Base-by-base conservation (phyloP, 2,329 filamentous ascomycete genomes). In the Stachybotrys chlorohalonatus region DNA sequence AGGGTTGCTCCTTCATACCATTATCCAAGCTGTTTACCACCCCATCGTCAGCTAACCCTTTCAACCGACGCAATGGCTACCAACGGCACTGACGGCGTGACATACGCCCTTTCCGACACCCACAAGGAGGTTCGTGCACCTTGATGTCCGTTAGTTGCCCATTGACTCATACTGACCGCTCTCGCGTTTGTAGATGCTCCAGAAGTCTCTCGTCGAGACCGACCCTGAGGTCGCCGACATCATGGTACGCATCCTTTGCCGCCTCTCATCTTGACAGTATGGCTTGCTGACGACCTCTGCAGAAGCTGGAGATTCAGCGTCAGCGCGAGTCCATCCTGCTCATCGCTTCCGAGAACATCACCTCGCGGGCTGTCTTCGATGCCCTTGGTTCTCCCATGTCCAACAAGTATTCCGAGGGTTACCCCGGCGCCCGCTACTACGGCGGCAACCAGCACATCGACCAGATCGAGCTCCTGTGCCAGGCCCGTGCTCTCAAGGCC, bases 361-460 rank as follows among this genome's bases (percentile, higher is more conserved):
- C 94, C 56, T 99, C 94, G 59, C 91, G 92, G 66, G 92, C 94
- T 67, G 94, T 99, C 68, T 96, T 96, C 78, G 92, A 99, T 78
- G 94, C 94, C 57, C 85, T 99, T 62, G 94, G 94, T 68, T 92
- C 86, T 56, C 87, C 89, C 73, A 95, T 94, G 89, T 90, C 89
- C 75, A 96, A 99, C 84, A 99, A 99, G 81, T 99, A 99, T 84
- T 96, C 91, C 16, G 94, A 99, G 81, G 94, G 94, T 62, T 96
- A 96, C 75, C 94, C 94, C 63, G 94, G 94, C 71, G 94, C 94
- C 66, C 87, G 94, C 75, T 99, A 99, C 84, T 99, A 99, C 70
- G 94, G 94, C 70, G 94, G 94, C 70, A 99, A 99, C 80, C 89
- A 99, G 82, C 90, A 94, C 82, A 99, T 99, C 64, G 94, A 99